phyloP scores from a whole-genome alignment of 2,329 filamentous ascomycete species.

The Trichoderma sp. region DNA sequence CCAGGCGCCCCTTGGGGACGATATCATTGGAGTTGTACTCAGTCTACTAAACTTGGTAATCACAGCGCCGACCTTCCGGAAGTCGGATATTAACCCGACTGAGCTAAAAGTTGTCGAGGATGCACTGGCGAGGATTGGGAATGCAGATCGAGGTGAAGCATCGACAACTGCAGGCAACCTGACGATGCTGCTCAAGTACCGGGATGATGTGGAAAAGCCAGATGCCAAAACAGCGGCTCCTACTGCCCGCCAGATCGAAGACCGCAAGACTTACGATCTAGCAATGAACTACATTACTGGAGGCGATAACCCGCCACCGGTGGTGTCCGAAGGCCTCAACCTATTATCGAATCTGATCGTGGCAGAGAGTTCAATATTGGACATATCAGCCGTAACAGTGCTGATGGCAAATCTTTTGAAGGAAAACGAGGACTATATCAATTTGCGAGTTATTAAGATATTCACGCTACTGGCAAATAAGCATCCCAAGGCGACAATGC shows the following conservation, averaged over 20 bases:
- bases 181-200: constrained; percentile 56
- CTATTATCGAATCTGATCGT: constrained; percentile 60
- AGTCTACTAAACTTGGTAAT: constrained; percentile 64
- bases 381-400: constrained; percentile 65
- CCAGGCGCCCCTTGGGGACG: constrained; percentile 45
- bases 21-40: constrained; percentile 54
- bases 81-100: constrained; percentile 44
- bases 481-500: constrained; percentile 63
- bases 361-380: constrained; percentile 58
- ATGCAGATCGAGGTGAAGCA: constrained; percentile 41
- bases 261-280: constrained; percentile 62
- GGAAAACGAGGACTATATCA: constrained; percentile 71
- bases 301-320: constrained; percentile 63
- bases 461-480: constrained; percentile 62
- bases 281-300: constrained; percentile 64
- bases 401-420: constrained; percentile 64
- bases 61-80: constrained; percentile 58
- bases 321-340: constrained; percentile 66
- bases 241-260: constrained; percentile 55
- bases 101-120: constrained; percentile 49
- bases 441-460: constrained; percentile 66
- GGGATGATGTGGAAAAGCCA: constrained; percentile 53
- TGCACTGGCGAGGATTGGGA: constrained; percentile 48
- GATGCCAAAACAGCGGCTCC: constrained; percentile 41
- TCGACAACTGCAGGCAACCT: constrained; percentile 59